Evolutionary conservation across 1,284 basidiomycete species (phyloP).

Genomic region (Gomphus bonarii): DNA sequence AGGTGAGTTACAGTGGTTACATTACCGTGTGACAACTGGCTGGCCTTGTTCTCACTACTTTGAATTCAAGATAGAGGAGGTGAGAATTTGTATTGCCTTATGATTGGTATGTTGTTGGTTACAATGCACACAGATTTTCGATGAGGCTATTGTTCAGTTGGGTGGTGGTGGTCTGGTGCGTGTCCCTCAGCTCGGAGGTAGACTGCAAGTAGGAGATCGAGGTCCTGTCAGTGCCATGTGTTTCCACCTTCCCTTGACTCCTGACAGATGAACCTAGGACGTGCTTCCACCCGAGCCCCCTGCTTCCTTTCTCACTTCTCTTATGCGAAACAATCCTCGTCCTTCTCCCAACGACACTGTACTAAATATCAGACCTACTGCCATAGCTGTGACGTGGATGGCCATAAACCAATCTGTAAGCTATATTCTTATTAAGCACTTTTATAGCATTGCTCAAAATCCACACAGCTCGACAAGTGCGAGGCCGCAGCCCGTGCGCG

Average conservation of each 20-base stretch:
- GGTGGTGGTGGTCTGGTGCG: slow-evolving; percentile 49
- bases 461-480: slow-evolving; percentile 42
- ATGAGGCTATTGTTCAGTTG: slow-evolving; percentile 67
- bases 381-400: slow-evolving; percentile 79
- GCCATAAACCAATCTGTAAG: slow-evolving; percentile 80
- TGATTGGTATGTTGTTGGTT: not conserved
- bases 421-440: slow-evolving; percentile 10
- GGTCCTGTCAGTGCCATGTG: slow-evolving; percentile 39
- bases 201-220: slow-evolving; percentile 60
- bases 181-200: slow-evolving; percentile 66
- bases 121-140: slow-evolving; percentile 54
- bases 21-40: slow-evolving; percentile 40
- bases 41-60: slow-evolving; percentile 13
- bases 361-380: slow-evolving; percentile 66
- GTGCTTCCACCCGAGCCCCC: slow-evolving; percentile 43
- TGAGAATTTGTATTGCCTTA: slow-evolving; percentile 12
- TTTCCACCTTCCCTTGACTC: not conserved
- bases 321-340: slow-evolving; percentile 31
- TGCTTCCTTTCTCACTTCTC: slow-evolving; percentile 14
- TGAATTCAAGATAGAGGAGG: slow-evolving; percentile 26
- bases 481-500: slow-evolving; percentile 48
- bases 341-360: slow-evolving; percentile 48
- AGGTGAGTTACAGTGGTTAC: slow-evolving; percentile 54
- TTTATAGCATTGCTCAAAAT: slow-evolving; percentile 9
- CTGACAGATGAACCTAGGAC: slow-evolving; percentile 32